Conservation (phyloP, 2,329 filamentous ascomycete genomes). For the Akanthomyces lecanii region DNA sequence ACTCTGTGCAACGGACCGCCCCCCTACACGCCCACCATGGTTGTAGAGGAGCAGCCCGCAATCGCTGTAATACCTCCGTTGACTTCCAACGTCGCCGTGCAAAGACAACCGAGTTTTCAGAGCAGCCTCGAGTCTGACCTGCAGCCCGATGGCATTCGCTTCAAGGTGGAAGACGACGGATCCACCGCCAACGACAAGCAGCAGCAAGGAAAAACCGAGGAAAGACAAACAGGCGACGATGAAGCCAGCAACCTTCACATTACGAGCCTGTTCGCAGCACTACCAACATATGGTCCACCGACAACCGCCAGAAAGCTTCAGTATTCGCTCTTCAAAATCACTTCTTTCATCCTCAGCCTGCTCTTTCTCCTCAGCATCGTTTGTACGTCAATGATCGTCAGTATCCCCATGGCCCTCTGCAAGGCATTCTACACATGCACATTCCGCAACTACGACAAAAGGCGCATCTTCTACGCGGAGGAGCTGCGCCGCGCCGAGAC, state of each 20-base stretch:
- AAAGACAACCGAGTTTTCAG: not conserved
- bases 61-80: not conserved
- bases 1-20: not conserved
- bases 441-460: conserved; percentile 54
- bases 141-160: not conserved
- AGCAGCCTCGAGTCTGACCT: not conserved
- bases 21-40: not conserved
- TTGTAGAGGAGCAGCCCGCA: not conserved
- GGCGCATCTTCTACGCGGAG: conserved; percentile 68
- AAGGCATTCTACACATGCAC: conserved; percentile 51
- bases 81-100: not conserved
- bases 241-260: not conserved
- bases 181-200: not conserved
- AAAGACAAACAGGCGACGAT: not conserved
- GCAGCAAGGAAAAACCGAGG: not conserved
- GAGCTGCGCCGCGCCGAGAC: conserved; percentile 57
- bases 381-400: conserved; percentile 66
- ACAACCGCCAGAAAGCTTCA: conserved; percentile 62
- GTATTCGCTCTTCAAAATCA: conserved; percentile 58
- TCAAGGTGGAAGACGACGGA: not conserved
- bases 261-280: conserved; percentile 5
- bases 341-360: conserved; percentile 73
- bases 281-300: conserved; percentile 75
- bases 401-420: conserved; percentile 49
- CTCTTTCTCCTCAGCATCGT: conserved; percentile 74